Base-by-base conservation (phyloP, 2,329 filamentous ascomycete species). In the Cytospora schulzeri region DNA sequence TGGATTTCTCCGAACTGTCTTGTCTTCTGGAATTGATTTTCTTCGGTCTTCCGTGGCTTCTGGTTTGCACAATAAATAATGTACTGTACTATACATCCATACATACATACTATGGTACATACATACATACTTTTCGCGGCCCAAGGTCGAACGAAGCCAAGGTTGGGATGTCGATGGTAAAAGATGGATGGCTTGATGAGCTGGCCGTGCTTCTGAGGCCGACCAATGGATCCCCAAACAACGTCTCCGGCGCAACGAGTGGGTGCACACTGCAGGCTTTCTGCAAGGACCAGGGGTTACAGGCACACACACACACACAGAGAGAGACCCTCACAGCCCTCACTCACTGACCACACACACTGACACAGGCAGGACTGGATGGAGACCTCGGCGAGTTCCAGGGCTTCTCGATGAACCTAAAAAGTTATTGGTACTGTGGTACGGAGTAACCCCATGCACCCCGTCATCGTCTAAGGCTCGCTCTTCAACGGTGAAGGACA, bases 181-280 rank as follows among this genome's bases (percentile, higher is more conserved):
- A 62, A 71, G 71, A 68, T 71, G 71, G 71, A 68, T 71, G 63
- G 65, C 69, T 70, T 71, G 72, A 73, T 74, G 73, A 70, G 73
- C 70, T 74, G 73, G 72, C 73, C 67, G 62, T 73, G 71, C 70
- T 70, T 69, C 64, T 69, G 50, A 65, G 62, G 26, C 63, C 63
- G 67, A 68, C 73, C 73, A 74, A 74, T 74, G 69, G 70, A 53
- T 66, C 67, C 55, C 62, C 66, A 66, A 66, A 58, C n/a, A 60
- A 68, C 60, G 68, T 72, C 69, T 68, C 69, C 57, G 38, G 57
- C 53, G 35, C 54, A 60, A 62, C 62, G 57, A 68, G 58, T 54
- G 68, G 71, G 68, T 73, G 71, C 72, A 73, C 35, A 60, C 54
- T 57, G 31, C 29, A 17, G 33, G 15, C 38, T 15, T 62, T 33